Base-by-base conservation (phyloP, 768 basidiomycete species). In the Trametes punicea region DNA sequence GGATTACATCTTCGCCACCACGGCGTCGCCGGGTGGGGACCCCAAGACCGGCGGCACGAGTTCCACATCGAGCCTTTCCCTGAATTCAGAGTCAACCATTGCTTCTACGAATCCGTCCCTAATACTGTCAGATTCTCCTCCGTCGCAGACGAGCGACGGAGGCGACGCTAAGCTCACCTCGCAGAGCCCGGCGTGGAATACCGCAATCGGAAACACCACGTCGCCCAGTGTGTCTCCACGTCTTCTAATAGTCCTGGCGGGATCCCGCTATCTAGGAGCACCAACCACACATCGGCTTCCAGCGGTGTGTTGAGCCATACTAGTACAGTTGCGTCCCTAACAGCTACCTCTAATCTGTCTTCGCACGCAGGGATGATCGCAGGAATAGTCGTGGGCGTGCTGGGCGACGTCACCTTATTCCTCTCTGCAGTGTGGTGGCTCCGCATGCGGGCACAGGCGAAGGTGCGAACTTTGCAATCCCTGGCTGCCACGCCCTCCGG, bases 401-500 rank as follows among this genome's bases (percentile, higher is more conserved):
- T 48, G 29, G 57, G 45, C 29, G 36, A 29, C 15, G 9, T 59
- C 8, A 46, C 46, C 8, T 20, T 59, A 26, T 11, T 49, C 26
- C 30, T 49, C 26, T 7, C 40, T n/a, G 31, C 25, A 5, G 26
- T 53, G 7, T 59, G 57, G 51, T 59, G 51, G 57, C 29, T 49
- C 18, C 51, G 41, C 16, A 44, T 49, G 40, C 57, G 51, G 6
- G 20, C n/a, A 3, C 23, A 40, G 26, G 27, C 41, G 8, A 42
- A 38, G 20, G 23, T 16, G 33, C 48, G 30, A 34, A 13, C 40
- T 7, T 11, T n/a, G 25, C 13, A 50, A 6, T 34, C 21, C 4
- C 7, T 36, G 5, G 11, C 46, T 6, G 39, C 46, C 2, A 31
- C 29, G 16, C 46, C 46, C 2, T 46, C 31, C 20, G 46, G 46